These are phyloP conservation scores for Starmera quercuum DNA, from an alignment of 805 yeast species.

Conservation along the genomic window DNA sequence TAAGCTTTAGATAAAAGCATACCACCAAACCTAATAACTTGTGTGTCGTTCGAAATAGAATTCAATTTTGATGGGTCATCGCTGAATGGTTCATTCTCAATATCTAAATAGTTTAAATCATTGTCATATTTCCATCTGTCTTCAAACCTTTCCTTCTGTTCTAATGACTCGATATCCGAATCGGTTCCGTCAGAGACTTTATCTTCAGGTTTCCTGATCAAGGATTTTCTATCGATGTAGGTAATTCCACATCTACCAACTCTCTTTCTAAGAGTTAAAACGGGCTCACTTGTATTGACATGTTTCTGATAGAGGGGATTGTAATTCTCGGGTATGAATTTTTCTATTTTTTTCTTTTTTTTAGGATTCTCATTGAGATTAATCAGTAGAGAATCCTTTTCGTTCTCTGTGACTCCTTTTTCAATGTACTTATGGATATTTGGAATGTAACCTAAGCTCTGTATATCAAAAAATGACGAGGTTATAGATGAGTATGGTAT, in stretches of 20 bases:
- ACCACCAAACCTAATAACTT: slow-evolving; percentile 83
- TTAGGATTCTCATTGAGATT: slow-evolving; percentile 14
- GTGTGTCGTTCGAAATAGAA: slow-evolving; percentile 79
- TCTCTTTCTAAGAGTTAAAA: slow-evolving; percentile 65
- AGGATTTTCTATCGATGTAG: slow-evolving; percentile 69
- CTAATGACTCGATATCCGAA: slow-evolving; percentile 22
- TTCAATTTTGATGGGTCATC: slow-evolving; percentile 80
- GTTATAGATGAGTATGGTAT: slow-evolving; percentile 79
- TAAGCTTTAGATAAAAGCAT: slow-evolving; percentile 85
- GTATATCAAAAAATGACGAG: slow-evolving; percentile 56
- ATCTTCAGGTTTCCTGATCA: slow-evolving; percentile 27
- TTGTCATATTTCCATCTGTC: slow-evolving; percentile 65
- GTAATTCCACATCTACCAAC: slow-evolving; percentile 62
- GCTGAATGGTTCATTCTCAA: slow-evolving; percentile 43
- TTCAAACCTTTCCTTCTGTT: slow-evolving; percentile 38
- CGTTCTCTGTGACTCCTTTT: slow-evolving; percentile 16
- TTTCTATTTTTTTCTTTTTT: slow-evolving; percentile 16
- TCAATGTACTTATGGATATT: slow-evolving; percentile 16
- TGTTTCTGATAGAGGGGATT: slow-evolving; percentile 27
- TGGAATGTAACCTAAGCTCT: slow-evolving; percentile 43
- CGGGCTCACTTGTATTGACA: slow-evolving; percentile 28
- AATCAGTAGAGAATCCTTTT: slow-evolving; percentile 22
- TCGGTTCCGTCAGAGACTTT: slow-evolving; percentile 16
- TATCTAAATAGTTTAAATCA: slow-evolving; percentile 34
- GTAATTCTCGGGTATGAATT: slow-evolving; percentile 23